Conservation (phyloP, 108 stramenopile species). For the Cylindrotheca closterium region DNA sequence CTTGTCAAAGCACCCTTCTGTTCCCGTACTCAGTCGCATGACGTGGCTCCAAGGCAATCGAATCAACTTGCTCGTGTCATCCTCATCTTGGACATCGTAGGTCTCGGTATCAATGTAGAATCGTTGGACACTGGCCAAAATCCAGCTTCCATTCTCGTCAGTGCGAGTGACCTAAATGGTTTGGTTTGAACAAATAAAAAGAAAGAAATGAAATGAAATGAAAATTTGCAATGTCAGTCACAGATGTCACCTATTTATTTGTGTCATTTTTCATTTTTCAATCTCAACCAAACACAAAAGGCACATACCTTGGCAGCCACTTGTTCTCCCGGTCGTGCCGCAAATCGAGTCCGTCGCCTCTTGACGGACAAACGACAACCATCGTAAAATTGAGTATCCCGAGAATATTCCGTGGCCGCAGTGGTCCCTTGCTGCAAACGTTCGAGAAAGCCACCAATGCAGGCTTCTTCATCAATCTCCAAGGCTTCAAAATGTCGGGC, state of each 20-base stretch:
- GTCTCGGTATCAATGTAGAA: constrained; percentile 89
- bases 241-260: too few species aligned
- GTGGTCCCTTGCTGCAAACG: constrained; percentile 52
- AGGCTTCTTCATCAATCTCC: constrained; percentile 85
- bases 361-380: constrained; percentile 59
- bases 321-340: constrained; percentile 86
- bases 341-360: constrained; percentile 73
- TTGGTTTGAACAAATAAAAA: not conserved
- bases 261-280: too few species aligned
- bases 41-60: constrained; percentile 93
- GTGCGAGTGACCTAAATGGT: constrained; percentile 67
- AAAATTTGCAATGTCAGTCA: too few species aligned
- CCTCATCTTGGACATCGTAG: constrained; percentile 96
- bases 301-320: constrained; percentile 81
- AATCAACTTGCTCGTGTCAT: constrained; percentile 90
- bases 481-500: constrained; percentile 88
- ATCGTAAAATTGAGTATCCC: constrained; percentile 53
- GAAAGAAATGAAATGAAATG: too few species aligned
- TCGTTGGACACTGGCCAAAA: constrained; percentile 86
- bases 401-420: constrained; percentile 70
- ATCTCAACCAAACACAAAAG: too few species aligned
- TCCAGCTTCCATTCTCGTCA: constrained; percentile 96
- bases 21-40: constrained; percentile 82
- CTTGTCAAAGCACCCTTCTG: constrained; percentile 85
- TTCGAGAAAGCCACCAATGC: constrained; percentile 82